Evolutionary conservation across 2,329 filamentous ascomycete species (phyloP), one percentile per base, ranked within the genome.

Genomic region (Phaeosphaeriaceae sp.): DNA sequence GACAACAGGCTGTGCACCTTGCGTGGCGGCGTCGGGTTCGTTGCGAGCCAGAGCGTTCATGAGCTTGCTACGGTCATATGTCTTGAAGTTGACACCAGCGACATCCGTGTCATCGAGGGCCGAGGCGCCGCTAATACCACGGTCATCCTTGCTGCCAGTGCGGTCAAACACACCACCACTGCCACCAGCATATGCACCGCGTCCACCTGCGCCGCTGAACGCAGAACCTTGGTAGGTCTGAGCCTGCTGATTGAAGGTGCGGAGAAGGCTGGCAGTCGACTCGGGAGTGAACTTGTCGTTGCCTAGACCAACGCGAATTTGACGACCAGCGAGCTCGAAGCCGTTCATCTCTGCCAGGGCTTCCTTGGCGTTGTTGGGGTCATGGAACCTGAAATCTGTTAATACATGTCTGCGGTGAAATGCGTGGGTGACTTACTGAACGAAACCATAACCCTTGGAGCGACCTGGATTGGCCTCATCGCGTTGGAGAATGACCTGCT

Each of bases 221-320:
- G 91, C 88, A 62, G 93, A 97, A 76, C 92, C 92, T 83, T 96
- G 92, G 78, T 89, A 95, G 80, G 88, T 78, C 65, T 69, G 72
- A 41, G 66, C 70, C 70, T 81, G 82, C 74, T 83, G 89, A 79
- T 92, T 91, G 84, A 96, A 96, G 81, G 92, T 92, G 83, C 96
- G 92, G 76, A 96, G 84, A 77, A 96, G 87, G 81, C 92, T 93
- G 78, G 92, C 91, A 80, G 92, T 97, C 80, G 93, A 95, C 83
- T 98, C 95, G 75, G 93, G 91, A 81, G 93, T 98, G 82, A 98
- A 98, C 88, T 98, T 98, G 91, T 99, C 95, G 84, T 97, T 99
- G 81, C 95, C 95, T 83, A 99, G 92, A 80, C 95, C 95, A 79
- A 99, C 96, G 77, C 95, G 93, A 78, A 99, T 98, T 65, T 93